Conservation (phyloP, 345 rosid genomes). For the Angophora floribunda region DNA sequence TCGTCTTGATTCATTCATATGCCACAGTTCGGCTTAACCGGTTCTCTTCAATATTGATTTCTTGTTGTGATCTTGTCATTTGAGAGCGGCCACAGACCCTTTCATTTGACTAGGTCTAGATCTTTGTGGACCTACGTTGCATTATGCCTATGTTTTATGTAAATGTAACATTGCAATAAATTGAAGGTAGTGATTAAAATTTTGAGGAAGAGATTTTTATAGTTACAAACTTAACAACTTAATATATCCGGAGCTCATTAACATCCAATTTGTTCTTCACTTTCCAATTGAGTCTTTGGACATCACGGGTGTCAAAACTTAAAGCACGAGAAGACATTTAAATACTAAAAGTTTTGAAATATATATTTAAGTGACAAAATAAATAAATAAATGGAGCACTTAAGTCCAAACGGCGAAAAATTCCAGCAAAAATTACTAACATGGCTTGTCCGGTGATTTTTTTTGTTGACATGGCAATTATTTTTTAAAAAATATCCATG, state of each 20-base stretch:
- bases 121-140: accelerated
- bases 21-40: accelerated
- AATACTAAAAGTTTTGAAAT: too few relatives aligned
- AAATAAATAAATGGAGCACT: too few relatives aligned
- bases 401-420: too few relatives aligned
- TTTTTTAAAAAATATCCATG: too few relatives aligned
- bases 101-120: background rate
- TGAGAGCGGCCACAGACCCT: accelerated
- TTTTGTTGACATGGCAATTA: too few relatives aligned
- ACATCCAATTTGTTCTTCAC: accelerated
- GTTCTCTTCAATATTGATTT: accelerated
- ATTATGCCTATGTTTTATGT: accelerated
- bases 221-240: background rate
- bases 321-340: too few relatives aligned
- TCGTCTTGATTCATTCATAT: too few relatives aligned
- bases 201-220: accelerated
- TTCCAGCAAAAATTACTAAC: too few relatives aligned
- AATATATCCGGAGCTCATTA: accelerated
- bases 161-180: background rate
- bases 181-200: background rate
- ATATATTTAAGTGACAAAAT: too few relatives aligned
- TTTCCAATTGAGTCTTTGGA: too few relatives aligned
- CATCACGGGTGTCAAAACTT: too few relatives aligned
- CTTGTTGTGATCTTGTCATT: background rate
- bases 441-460: too few relatives aligned